Percentiles rank a stretch among this genome's conserved stretches.
Evolutionary conservation across 768 basidiomycete species (phyloP).

Genomic region (Cyclocybe cylindracea): DNA sequence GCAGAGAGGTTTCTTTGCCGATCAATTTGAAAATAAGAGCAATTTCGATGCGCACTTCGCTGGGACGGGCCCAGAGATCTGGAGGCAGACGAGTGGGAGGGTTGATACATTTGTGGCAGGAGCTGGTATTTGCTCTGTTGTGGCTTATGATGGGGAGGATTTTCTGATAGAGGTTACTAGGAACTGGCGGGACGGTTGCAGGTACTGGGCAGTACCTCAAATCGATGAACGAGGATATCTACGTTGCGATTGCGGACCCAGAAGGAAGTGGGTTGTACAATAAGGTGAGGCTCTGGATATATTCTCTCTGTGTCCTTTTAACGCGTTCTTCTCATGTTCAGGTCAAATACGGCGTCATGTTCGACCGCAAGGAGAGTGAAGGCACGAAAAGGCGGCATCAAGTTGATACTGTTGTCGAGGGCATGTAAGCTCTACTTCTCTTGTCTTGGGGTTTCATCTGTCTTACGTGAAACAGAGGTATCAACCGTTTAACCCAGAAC

Average conservation of each 20-base stretch:
- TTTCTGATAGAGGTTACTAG: conserved; percentile 33
- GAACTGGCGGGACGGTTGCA: conserved; percentile 95
- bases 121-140: conserved; percentile 53
- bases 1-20: conserved; percentile 89
- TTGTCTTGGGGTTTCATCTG: background rate
- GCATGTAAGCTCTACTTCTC: conserved; percentile 52
- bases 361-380: conserved; percentile 87
- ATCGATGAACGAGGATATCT: conserved; percentile 61
- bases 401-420: conserved; percentile 95
- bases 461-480: conserved; percentile 55
- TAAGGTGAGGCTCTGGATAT: conserved; percentile 52
- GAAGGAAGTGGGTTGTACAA: conserved; percentile 95
- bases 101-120: conserved; percentile 88
- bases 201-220: conserved; percentile 84
- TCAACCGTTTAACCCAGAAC: conserved; percentile 92
- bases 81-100: conserved; percentile 85
- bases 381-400: conserved; percentile 92
- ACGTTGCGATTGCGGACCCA: conserved; percentile 84
- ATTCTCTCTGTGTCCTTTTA: background rate
- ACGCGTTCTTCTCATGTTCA: conserved; percentile 20
- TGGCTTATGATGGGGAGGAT: background rate
- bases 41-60: conserved; percentile 89
- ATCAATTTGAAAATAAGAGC: conserved; percentile 95
- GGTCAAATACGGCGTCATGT: conserved; percentile 95
- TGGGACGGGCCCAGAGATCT: conserved; percentile 94